These are phyloP conservation scores for Phytophthora sansomeana DNA, from an alignment of 352 stramenopile species.

Conservation along the genomic window DNA sequence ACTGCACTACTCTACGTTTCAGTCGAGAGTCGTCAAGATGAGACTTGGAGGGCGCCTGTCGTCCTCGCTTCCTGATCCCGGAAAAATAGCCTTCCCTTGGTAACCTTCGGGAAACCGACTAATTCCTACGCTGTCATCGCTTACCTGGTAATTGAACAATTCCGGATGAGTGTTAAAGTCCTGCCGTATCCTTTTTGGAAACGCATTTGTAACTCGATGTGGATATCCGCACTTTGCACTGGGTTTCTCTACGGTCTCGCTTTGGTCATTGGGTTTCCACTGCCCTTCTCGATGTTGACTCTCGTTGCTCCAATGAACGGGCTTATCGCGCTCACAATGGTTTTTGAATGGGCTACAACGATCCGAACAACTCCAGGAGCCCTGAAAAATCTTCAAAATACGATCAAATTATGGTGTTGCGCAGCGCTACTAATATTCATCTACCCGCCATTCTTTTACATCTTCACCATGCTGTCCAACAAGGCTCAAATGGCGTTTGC, in stretches of 20 bases:
- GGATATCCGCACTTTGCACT: slow-evolving; percentile 10
- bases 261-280: not conserved
- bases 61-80: too few relatives aligned
- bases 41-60: too few relatives aligned
- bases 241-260: slow-evolving; percentile 12
- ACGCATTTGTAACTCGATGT: not conserved
- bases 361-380: slow-evolving; percentile 8
- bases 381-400: slow-evolving; percentile 14
- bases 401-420: slow-evolving; percentile 25
- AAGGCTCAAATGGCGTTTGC: slow-evolving; percentile 21
- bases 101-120: too few relatives aligned
- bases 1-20: too few relatives aligned
- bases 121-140: too few relatives aligned
- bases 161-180: slow-evolving; percentile 14
- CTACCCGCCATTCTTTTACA: slow-evolving; percentile 31
- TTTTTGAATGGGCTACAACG: slow-evolving; percentile 11
- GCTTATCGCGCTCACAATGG: slow-evolving; percentile 12
- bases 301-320: not conserved
- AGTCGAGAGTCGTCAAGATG: too few relatives aligned
- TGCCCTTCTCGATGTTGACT: not conserved
- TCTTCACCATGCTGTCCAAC: slow-evolving; percentile 13
- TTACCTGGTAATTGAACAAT: slow-evolving; percentile 32
- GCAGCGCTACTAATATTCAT: slow-evolving; percentile 15
- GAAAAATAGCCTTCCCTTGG: too few relatives aligned
- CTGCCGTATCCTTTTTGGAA: slow-evolving; percentile 5